Percentiles rank a stretch among this genome's conserved stretches.
Evolutionary conservation across 1,139 yeast genomes (phyloP).

Genomic region (Debaryomycetaceae sp.): DNA sequence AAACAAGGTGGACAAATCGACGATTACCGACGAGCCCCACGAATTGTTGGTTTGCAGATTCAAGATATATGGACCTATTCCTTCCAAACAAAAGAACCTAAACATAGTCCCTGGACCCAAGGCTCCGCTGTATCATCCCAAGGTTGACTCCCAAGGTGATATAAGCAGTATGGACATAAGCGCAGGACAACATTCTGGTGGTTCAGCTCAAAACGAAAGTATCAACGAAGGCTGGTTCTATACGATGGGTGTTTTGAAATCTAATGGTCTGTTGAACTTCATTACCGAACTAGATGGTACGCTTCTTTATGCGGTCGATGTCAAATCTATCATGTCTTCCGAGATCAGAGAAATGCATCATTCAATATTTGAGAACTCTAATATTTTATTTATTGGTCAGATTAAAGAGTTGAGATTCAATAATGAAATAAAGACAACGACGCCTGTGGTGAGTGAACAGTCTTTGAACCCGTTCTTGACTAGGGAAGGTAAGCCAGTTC

Average conservation of each 20-base stretch:
- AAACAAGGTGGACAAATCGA: constrained; percentile 31
- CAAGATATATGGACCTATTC: constrained; percentile 61
- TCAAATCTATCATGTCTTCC: constrained; percentile 53
- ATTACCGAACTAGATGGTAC: constrained; percentile 66
- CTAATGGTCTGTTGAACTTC: constrained; percentile 63
- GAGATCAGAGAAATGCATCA: constrained; percentile 69
- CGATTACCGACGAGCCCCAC: constrained; percentile 26
- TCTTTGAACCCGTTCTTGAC: constrained; percentile 22
- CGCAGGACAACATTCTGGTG: not conserved
- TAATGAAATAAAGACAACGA: constrained; percentile 34
- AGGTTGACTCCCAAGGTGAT: constrained; percentile 4
- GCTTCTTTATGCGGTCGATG: constrained; percentile 58
- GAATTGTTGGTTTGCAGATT: constrained; percentile 61
- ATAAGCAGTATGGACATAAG: constrained; percentile 2
- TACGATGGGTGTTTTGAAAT: constrained; percentile 68
- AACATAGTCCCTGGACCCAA: constrained; percentile 41
- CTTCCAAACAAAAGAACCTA: constrained; percentile 39
- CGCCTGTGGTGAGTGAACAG: constrained; percentile 21
- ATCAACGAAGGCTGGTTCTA: constrained; percentile 66
- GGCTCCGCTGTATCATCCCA: constrained; percentile 43
- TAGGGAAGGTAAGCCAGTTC: constrained; percentile 32
- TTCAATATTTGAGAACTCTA: constrained; percentile 59
- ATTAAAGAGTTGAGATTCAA: constrained; percentile 50
- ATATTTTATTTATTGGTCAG: constrained; percentile 57
- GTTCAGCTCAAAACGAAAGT: constrained; percentile 10